Conservation (phyloP, 345 rosid species). For the Euphorbia tirucalli region DNA sequence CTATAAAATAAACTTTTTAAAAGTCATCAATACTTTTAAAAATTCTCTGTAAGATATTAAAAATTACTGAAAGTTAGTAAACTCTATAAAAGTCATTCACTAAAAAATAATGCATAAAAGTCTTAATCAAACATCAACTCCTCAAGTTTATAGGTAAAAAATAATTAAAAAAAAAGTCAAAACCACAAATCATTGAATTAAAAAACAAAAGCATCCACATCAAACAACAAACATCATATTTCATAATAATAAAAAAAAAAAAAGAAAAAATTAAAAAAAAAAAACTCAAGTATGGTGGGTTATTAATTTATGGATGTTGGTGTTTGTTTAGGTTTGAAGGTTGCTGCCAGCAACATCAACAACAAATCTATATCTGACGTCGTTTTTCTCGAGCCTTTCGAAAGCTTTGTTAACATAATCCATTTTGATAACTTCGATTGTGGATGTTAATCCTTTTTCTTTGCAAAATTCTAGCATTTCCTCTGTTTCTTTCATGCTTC, state of each 20-base stretch:
- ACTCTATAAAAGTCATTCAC: no score
- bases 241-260: neutral
- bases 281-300: no score
- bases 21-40: no score
- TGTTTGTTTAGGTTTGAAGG: slow-evolving; percentile 30
- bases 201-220: neutral
- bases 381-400: slow-evolving; percentile 87
- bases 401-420: slow-evolving; percentile 75
- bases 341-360: slow-evolving; percentile 91
- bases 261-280: no score
- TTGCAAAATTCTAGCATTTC: slow-evolving; percentile 77
- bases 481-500: slow-evolving; percentile 83
- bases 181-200: neutral
- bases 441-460: slow-evolving; percentile 61
- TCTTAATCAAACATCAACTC: no score
- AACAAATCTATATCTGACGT: slow-evolving; percentile 86
- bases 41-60: no score
- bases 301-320: no score
- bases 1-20: no score
- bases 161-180: no score
- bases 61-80: no score
- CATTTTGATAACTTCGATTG: slow-evolving; percentile 81
- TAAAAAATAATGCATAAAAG: no score
- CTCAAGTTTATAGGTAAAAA: no score
- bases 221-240: neutral